These are phyloP conservation scores for Metschnikowia dekortorum DNA, from an alignment of 805 yeast species.

Conservation along the genomic window DNA sequence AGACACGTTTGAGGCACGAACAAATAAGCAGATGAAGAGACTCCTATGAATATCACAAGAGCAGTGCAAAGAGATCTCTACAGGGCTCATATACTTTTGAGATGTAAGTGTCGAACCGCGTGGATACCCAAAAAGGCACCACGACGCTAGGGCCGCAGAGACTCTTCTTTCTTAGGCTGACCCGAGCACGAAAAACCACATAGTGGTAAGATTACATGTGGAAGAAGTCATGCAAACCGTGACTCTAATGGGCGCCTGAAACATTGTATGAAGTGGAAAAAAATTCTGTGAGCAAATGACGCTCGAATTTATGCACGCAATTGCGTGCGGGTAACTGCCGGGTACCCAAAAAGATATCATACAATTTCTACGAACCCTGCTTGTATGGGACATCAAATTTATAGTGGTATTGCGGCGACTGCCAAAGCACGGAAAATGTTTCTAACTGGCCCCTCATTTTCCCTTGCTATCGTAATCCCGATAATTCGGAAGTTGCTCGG, in stretches of 20 bases:
- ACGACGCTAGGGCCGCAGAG: constrained; percentile 57
- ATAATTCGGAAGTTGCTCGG: constrained; percentile 51
- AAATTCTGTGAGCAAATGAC: neutral
- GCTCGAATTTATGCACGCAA: constrained; percentile 10
- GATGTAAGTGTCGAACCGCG: constrained; percentile 76
- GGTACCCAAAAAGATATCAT: neutral
- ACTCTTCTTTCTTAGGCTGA: constrained; percentile 72
- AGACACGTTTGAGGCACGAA: no score
- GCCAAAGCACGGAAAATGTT: neutral
- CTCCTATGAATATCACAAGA: no score
- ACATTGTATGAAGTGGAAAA: constrained; percentile 32
- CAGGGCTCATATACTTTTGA: neutral
- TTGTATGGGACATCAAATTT: neutral
- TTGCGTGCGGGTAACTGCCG: constrained; percentile 21
- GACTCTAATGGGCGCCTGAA: constrained; percentile 85
- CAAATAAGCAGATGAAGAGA: no score
- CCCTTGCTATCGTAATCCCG: constrained; percentile 52
- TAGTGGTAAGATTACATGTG: constrained; percentile 44
- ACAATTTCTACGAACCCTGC: neutral
- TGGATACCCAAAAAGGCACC: constrained; percentile 42
- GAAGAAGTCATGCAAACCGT: constrained; percentile 50
- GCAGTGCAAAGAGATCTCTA: neutral
- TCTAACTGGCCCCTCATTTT: neutral
- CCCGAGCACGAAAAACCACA: constrained; percentile 85
- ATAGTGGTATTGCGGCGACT: neutral